Evolutionary conservation across 257 asterid species (phyloP).

Genomic region (Nicotiana otophora): DNA sequence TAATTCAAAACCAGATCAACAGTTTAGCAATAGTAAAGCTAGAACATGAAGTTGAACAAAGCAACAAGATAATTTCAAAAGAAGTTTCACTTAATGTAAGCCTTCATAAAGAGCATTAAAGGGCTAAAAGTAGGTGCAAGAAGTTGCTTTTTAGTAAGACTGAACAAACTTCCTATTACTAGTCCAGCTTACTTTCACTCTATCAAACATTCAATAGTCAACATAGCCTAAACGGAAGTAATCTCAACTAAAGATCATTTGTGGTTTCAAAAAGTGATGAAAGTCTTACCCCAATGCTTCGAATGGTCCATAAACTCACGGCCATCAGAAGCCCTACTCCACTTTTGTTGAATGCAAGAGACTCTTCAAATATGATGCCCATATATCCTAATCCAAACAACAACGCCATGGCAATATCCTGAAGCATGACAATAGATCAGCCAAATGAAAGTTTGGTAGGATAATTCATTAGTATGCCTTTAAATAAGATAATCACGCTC

Average conservation of each 20-base stretch:
- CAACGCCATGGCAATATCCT: slow-evolving; percentile 92
- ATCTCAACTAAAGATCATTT: not conserved
- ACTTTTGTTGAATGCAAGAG: slow-evolving; percentile 95
- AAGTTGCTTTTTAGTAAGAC: not conserved
- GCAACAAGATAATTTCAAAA: not conserved
- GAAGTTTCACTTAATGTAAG: not conserved
- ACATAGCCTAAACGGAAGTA: not conserved
- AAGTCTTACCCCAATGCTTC: slow-evolving; percentile 87
- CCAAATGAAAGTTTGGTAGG: slow-evolving; percentile 9
- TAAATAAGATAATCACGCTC: slow-evolving; percentile 8
- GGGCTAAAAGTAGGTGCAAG: not conserved
- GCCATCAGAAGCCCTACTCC: slow-evolving; percentile 98
- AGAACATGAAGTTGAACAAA: not conserved
- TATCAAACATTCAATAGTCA: not conserved
- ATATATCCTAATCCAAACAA: slow-evolving; percentile 86
- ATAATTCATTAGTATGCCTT: slow-evolving; percentile 9
- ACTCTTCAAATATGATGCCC: slow-evolving; percentile 93
- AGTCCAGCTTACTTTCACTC: not conserved
- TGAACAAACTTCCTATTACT: not conserved
- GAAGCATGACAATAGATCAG: slow-evolving; percentile 26
- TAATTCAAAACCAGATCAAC: not conserved
- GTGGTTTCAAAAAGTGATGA: not conserved
- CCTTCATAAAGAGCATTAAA: not conserved
- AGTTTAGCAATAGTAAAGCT: not conserved
- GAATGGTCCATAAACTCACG: slow-evolving; percentile 83